These are phyloP conservation scores for Microdochium trichocladiopsis DNA, from an alignment of 2,329 filamentous ascomycete genomes.

Conservation along the genomic window DNA sequence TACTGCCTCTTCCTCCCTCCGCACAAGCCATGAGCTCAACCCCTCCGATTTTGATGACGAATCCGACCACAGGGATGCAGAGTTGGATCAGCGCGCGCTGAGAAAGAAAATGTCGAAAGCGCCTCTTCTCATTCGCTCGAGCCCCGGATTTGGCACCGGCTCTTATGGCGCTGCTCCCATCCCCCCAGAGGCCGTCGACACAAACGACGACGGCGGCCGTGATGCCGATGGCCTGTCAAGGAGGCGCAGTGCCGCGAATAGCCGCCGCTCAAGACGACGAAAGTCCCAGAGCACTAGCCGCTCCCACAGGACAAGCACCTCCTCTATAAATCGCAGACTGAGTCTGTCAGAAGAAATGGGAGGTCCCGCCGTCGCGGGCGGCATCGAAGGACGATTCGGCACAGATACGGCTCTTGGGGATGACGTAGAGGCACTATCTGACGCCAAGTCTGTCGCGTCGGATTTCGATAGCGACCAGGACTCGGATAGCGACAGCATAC, in stretches of 20 bases:
- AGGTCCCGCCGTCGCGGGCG: conserved; percentile 41
- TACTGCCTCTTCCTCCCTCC: background rate
- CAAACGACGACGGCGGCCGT: conserved; percentile 19
- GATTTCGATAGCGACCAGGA: conserved; percentile 19
- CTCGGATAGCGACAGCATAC: conserved; percentile 19
- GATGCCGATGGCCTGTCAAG: conserved; percentile 10
- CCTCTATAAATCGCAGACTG: conserved; percentile 15
- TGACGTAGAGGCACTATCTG: conserved; percentile 29
- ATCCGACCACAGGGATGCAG: conserved; percentile 11
- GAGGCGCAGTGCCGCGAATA: conserved; percentile 14
- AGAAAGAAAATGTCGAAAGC: conserved; percentile 31
- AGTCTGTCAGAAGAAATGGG: conserved; percentile 42
- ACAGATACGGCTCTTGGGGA: conserved; percentile 38
- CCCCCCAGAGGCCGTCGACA: conserved; percentile 26
- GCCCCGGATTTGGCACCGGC: conserved; percentile 51
- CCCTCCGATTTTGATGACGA: conserved; percentile 9
- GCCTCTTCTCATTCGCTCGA: conserved; percentile 51
- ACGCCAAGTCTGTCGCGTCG: conserved; percentile 27
- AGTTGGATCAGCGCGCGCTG: conserved; percentile 6
- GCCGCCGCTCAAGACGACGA: conserved; percentile 9
- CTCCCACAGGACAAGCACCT: conserved; percentile 16
- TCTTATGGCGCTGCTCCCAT: conserved; percentile 53
- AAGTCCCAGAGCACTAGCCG: conserved; percentile 14
- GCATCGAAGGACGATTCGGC: conserved; percentile 47
- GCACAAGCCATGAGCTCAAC: conserved; percentile 15